Evolutionary conservation across 345 rosid genomes (phyloP).

Genomic region (Ceriops zippeliana): DNA sequence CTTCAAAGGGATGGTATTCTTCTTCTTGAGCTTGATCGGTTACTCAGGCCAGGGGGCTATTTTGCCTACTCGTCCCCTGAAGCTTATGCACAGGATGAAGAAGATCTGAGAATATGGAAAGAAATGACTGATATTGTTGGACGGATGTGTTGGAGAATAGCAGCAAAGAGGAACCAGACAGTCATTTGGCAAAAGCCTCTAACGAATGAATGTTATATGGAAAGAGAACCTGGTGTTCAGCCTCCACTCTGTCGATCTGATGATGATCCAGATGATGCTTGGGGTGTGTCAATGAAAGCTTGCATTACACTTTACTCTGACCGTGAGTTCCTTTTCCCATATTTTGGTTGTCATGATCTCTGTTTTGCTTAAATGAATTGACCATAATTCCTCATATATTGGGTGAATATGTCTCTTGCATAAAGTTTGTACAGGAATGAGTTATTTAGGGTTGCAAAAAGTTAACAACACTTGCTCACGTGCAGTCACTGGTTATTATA

Average conservation of each 20-base stretch:
- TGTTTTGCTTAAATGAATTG: not conserved
- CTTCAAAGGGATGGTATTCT: constrained; percentile 97
- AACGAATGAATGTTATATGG: constrained; percentile 80
- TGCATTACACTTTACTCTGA: constrained; percentile 88
- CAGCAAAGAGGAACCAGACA: constrained; percentile 85
- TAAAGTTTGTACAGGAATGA: too few species aligned
- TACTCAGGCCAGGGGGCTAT: constrained; percentile 96
- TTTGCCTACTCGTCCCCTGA: constrained; percentile 98
- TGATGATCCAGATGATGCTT: constrained; percentile 81
- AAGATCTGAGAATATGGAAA: constrained; percentile 86
- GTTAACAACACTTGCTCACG: too few species aligned
- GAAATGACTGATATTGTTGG: constrained; percentile 90
- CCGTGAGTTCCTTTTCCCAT: constrained; percentile 47
- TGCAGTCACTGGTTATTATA: too few species aligned
- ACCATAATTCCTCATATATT: not conserved
- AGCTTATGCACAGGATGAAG: constrained; percentile 97
- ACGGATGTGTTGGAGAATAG: constrained; percentile 95
- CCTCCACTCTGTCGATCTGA: constrained; percentile 91
- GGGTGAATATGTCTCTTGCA: not conserved
- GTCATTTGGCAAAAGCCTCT: constrained; percentile 92
- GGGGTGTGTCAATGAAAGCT: constrained; percentile 84
- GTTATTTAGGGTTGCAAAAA: too few species aligned
- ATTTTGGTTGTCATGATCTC: constrained; percentile 2
- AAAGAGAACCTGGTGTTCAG: constrained; percentile 74
- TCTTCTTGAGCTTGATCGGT: constrained; percentile 91